Base-by-base conservation (phyloP, 1,139 yeast species). In the Pichia kudriavzevii region DNA sequence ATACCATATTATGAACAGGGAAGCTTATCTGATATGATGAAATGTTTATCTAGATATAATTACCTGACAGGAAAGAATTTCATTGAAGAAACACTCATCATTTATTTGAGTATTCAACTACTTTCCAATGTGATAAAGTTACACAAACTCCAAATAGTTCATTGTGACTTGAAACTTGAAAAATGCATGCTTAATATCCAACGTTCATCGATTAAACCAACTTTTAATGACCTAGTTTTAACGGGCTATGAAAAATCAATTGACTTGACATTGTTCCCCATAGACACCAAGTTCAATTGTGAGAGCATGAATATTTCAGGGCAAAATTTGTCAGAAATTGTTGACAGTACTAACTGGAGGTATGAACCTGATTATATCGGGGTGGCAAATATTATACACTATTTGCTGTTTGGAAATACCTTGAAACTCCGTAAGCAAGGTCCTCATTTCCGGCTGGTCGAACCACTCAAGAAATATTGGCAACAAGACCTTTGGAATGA, bases 301-400 rank as follows among this genome's bases (percentile, higher is more conserved):
- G 31, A 32, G 10, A 58, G 61, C 22, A 67, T 79, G 12, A 66
- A 69, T 45, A 64, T 78, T 2, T 85, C 79, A 49, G 66, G 67
- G 36, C 91, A 79, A 48, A 94, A 84, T 49, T 84, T 94, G 52
- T 74, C 75, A 4, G 84, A 80, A 49, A 77, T 83, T 79, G 64
- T 75, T 38, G 60, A 69, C 3, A 65, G 71, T 3, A 52, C 64
- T 32, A 69, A 81, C 0, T 88, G 95, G 95, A 70, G 75, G 3
- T 84, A 69, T 51, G 88, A 87, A 50, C 79, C 82, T 4, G 97
- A 88, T 58, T 85, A 85, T 54, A 82, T 72, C 53, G 96, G 95
- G 0, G 46, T 84, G 19, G 96, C 95, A 0, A 72, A 79, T 22
- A 72, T 82, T 0, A 61, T 84, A 2, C 93, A 87, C 50, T 68